Conservation (phyloP, 768 basidiomycete genomes). For the Leccinum arenicola region DNA sequence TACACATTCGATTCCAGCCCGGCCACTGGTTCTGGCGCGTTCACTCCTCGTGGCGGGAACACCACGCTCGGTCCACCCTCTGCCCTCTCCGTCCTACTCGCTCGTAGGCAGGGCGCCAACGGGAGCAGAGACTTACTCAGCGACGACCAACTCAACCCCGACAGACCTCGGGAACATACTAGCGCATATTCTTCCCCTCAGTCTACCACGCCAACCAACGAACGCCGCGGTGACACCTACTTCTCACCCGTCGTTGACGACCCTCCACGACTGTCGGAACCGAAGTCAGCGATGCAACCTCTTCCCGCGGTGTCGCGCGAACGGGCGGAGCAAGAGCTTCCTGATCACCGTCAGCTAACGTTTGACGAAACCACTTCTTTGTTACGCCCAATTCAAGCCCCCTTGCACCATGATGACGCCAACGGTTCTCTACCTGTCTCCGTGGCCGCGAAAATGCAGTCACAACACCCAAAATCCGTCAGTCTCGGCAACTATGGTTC, state of each 20-base stretch:
- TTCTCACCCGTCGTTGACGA: constrained; percentile 4
- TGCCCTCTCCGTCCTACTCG: constrained; percentile 36
- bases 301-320: not conserved
- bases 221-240: constrained; percentile 1
- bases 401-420: not conserved
- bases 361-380: constrained; percentile 22
- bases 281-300: not conserved
- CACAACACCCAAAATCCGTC: constrained; percentile 6
- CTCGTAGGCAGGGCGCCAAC: constrained; percentile 17
- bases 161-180: not conserved
- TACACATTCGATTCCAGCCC: constrained; percentile 27
- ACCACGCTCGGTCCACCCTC: constrained; percentile 28
- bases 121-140: not conserved
- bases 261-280: not conserved
- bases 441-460: constrained; percentile 3
- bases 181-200: constrained; percentile 10
- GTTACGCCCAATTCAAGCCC: constrained; percentile 14
- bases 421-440: not conserved
- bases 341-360: not conserved
- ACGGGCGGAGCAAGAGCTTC: not conserved
- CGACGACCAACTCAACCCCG: not conserved
- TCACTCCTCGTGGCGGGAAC: constrained; percentile 27
- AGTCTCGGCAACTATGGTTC: constrained; percentile 10
- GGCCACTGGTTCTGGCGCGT: constrained; percentile 10
- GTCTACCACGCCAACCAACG: constrained; percentile 23